A percentile compares a stretch with the other conserved stretches of the same genome.
These are phyloP conservation scores for Sordariomycetes sp. DNA, from an alignment of 2,329 filamentous ascomycete species.

Conservation along the genomic window DNA sequence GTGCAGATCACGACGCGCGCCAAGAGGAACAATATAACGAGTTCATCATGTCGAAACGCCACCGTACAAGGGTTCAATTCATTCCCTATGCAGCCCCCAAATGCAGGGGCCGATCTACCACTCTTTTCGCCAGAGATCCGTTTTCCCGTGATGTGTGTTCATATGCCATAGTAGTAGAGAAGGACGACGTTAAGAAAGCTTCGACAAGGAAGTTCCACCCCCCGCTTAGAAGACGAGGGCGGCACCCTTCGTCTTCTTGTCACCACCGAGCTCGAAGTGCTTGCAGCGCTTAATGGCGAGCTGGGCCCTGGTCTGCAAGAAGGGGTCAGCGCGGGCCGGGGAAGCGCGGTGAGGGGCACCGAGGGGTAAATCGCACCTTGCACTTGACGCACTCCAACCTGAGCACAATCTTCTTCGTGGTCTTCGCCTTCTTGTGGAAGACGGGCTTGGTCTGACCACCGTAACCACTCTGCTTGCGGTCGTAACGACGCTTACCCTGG, in stretches of 20 bases:
- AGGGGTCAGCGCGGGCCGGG: not conserved
- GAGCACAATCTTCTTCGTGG: conserved; percentile 99
- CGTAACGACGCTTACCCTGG: conserved; percentile 99
- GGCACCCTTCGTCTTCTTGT: conserved; percentile 99
- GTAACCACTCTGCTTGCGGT: conserved; percentile 98
- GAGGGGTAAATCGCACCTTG: conserved; percentile 42
- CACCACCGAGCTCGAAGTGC: conserved; percentile 99
- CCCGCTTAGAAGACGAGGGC: conserved; percentile 94
- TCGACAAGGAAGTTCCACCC: conserved; percentile 19
- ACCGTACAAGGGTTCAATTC: not conserved
- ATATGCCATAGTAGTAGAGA: conserved; percentile 6
- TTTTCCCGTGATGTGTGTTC: not conserved
- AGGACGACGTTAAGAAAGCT: not conserved
- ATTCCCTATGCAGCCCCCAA: not conserved
- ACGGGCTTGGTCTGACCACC: conserved; percentile 99
- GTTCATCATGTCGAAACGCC: not conserved
- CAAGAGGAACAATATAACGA: not conserved
- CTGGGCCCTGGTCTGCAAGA: conserved; percentile 73
- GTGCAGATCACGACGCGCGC: not conserved
- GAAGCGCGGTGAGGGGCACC: not conserved
- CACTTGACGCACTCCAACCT: conserved; percentile 94
- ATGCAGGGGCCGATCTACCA: not conserved
- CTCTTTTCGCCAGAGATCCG: conserved; percentile 3
- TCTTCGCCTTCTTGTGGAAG: conserved; percentile 99
- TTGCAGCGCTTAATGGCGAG: conserved; percentile 99